Percentiles rank a stretch among this genome's conserved stretches.
These are phyloP conservation scores for Trichoderma sp. DNA, from an alignment of 2,329 filamentous ascomycete genomes.

Conservation along the genomic window DNA sequence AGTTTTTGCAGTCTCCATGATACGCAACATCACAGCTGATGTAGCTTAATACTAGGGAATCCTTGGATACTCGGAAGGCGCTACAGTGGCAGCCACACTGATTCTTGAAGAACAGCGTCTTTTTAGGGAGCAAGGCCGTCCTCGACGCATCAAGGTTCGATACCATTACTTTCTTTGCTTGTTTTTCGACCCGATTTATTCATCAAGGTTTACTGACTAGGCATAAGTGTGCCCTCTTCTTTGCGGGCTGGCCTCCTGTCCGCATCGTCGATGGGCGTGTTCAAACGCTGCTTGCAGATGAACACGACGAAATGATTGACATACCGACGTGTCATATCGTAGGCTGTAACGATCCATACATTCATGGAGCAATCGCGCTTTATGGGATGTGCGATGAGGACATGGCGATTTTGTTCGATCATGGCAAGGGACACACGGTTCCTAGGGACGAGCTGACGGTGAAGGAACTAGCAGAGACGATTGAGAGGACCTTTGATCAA, in stretches of 20 bases:
- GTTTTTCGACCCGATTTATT: background rate
- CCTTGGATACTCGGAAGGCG: constrained; percentile 60
- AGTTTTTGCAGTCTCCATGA: background rate
- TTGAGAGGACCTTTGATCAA: constrained; percentile 1
- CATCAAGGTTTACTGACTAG: background rate
- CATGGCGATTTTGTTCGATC: constrained; percentile 59
- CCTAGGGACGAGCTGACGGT: constrained; percentile 51
- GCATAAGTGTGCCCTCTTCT: constrained; percentile 46
- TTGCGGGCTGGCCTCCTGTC: constrained; percentile 53
- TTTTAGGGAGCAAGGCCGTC: constrained; percentile 30
- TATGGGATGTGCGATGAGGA: constrained; percentile 62
- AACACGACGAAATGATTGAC: constrained; percentile 48
- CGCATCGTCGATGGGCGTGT: constrained; percentile 38
- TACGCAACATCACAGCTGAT: background rate
- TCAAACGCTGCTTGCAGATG: constrained; percentile 47
- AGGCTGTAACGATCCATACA: constrained; percentile 57
- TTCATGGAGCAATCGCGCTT: constrained; percentile 58
- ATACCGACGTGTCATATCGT: constrained; percentile 53
- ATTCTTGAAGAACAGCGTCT: constrained; percentile 49
- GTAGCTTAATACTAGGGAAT: constrained; percentile 38
- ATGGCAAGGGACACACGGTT: constrained; percentile 62
- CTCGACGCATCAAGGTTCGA: constrained; percentile 37
- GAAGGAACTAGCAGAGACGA: constrained; percentile 38
- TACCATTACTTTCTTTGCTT: constrained; percentile 14
- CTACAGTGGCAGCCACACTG: constrained; percentile 52